Percentiles rank a stretch among this genome's conserved stretches.
Conservation (phyloP, 768 basidiomycete species). For the Phanerochaete sordida region DNA sequence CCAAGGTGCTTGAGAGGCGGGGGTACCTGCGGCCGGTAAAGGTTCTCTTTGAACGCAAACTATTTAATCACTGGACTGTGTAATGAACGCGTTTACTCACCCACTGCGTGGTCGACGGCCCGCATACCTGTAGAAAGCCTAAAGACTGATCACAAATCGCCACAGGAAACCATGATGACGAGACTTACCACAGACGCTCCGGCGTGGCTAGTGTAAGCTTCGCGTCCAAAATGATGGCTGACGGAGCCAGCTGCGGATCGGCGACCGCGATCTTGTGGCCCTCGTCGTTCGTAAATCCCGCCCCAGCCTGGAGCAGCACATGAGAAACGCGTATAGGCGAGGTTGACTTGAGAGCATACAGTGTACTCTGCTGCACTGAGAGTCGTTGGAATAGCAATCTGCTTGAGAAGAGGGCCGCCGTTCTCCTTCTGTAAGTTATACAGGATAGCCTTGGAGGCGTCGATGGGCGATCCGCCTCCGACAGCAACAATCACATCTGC, state of each 20-base stretch:
- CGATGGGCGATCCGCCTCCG: conserved; percentile 80
- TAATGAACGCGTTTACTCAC: conserved; percentile 30
- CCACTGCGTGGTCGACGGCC: conserved; percentile 76
- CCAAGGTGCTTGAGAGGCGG: conserved; percentile 61
- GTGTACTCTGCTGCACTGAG: conserved; percentile 76
- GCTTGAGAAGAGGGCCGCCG: conserved; percentile 49
- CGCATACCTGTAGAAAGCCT: conserved; percentile 81
- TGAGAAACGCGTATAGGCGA: not conserved
- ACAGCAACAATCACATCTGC: conserved; percentile 71
- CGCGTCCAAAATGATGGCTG: conserved; percentile 75
- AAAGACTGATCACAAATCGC: not conserved
- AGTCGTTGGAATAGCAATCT: conserved; percentile 82
- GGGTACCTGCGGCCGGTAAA: conserved; percentile 55
- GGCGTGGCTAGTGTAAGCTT: conserved; percentile 72
- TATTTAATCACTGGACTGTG: too few species aligned
- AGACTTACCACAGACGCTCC: conserved; percentile 62
- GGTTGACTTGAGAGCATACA: conserved; percentile 31
- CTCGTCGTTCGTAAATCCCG: conserved; percentile 68
- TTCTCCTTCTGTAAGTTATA: conserved; percentile 56
- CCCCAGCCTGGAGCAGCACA: conserved; percentile 46
- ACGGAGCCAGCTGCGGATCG: conserved; percentile 57
- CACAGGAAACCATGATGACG: not conserved
- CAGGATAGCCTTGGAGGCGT: conserved; percentile 71
- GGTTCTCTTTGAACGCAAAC: too few species aligned
- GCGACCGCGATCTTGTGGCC: conserved; percentile 61